Conservation (phyloP, 768 basidiomycete species). For the Boletus sp. region DNA sequence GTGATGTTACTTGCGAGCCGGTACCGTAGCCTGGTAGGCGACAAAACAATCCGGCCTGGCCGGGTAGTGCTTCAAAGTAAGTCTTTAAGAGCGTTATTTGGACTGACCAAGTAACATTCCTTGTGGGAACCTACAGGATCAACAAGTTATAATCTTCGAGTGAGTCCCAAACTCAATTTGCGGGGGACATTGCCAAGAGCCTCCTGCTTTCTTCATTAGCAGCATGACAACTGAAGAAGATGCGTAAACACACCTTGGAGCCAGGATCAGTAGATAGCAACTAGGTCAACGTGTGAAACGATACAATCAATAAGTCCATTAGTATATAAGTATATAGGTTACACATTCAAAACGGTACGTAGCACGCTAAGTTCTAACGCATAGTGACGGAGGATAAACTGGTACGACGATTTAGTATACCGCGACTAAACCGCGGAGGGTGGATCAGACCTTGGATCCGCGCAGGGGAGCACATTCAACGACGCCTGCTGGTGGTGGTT, state of each 20-base stretch:
- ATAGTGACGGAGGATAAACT: neutral
- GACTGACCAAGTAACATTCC: no score
- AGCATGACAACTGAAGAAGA: neutral
- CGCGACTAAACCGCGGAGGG: neutral
- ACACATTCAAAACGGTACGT: neutral
- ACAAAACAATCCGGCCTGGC: no score
- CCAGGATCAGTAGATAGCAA: neutral
- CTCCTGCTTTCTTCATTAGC: no score
- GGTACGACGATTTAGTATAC: neutral
- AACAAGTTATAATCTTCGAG: no score
- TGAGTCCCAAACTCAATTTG: no score
- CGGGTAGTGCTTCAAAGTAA: no score
- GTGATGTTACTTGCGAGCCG: neutral
- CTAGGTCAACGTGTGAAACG: neutral
- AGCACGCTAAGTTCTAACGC: neutral
- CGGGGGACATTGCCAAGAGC: no score
- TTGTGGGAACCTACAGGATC: no score
- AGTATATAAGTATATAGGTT: neutral
- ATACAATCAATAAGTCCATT: neutral
- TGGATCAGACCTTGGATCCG: neutral
- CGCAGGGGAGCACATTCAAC: neutral
- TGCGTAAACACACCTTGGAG: neutral
- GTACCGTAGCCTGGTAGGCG: neutral
- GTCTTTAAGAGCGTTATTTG: no score
- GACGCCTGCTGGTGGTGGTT: neutral